A percentile compares a stretch with the other conserved stretches of the same genome.
These are phyloP conservation scores for Leccinum solheimii DNA, from an alignment of 1,284 basidiomycete species.

Conservation along the genomic window DNA sequence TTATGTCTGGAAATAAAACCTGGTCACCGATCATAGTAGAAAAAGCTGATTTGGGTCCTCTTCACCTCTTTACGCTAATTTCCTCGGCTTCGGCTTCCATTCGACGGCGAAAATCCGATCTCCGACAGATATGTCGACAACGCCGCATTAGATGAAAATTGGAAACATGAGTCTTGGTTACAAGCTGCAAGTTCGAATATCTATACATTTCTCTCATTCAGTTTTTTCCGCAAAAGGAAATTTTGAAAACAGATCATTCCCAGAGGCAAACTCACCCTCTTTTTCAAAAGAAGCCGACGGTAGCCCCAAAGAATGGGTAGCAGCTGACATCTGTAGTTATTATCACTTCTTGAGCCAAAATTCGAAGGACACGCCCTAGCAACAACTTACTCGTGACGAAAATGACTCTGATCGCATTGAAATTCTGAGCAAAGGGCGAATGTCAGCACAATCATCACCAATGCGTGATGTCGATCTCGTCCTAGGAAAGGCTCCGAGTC, in stretches of 20 bases:
- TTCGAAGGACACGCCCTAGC: too few species aligned
- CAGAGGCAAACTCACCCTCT: neutral
- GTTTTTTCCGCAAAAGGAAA: neutral
- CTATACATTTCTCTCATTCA: neutral
- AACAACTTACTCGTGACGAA: neutral
- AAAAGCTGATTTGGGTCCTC: neutral
- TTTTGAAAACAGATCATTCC: neutral
- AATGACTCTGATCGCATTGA: conserved; percentile 1
- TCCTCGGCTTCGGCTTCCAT: neutral
- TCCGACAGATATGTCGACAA: neutral
- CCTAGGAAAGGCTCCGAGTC: neutral
- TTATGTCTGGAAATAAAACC: neutral
- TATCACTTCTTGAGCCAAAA: too few species aligned
- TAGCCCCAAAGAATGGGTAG: conserved; percentile 6
- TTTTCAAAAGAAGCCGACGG: conserved; percentile 5
- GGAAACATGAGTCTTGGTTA: neutral
- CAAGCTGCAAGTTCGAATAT: neutral
- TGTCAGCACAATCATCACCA: neutral
- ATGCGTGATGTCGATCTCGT: neutral
- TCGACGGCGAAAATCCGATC: neutral
- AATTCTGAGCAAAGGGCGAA: neutral
- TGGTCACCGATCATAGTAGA: neutral
- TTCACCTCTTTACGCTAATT: neutral
- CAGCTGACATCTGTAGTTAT: neutral
- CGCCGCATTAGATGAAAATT: neutral